Evolutionary conservation across 495 filamentous ascomycete species (phyloP), one percentile per base, ranked within the genome.

Genomic region (Penicillium bialowiezense): DNA sequence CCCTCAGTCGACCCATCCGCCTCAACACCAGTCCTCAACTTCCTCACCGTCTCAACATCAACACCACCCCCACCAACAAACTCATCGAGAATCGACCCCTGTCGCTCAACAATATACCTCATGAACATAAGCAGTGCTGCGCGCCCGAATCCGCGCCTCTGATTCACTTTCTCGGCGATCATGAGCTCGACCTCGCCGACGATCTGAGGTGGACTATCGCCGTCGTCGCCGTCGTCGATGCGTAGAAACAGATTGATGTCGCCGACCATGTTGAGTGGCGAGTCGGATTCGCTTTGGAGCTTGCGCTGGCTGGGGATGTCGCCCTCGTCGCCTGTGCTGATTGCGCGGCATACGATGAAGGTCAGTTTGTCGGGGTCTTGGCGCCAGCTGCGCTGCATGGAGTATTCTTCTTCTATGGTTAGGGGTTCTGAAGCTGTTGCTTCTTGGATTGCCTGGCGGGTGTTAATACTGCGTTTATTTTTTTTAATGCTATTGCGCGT

Each of bases 171-270:
- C 10, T 70, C 64, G 2, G 91, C 91, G 44, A 96, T 86, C 91
- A 96, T 96, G 49, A 96, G 78, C 69, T 95, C 90, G 34, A 96
- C 63, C 51, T 96, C 91, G 15, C 88, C 91, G 17, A 85, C 62
- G 31, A 83, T 65, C 7, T 64, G 49, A 1, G 59, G 60, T 9
- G 69, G 71, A 3, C 62, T 61, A 20, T 76, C 65, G 5, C 56
- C 62, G 0, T 77, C 67, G 1, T 71, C 72, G 13, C 60, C 65
- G n/a, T 76, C 67, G 14, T 79, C 75, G 6, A 76, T 38, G 15
- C 75, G 78, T 4, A 96, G 74, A 62, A 96, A 96, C 1, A 96
- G 72, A 56, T 96, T 96, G 31, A 95, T 79, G 55, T 96, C 91
- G 3, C 91, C 91, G 10, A 93, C 57, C 88, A 95, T 95, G 3